A percentile compares a stretch with the other conserved stretches of the same genome.
phyloP scores from a whole-genome alignment of 768 basidiomycete genomes.

The Tulasnella sp. region DNA sequence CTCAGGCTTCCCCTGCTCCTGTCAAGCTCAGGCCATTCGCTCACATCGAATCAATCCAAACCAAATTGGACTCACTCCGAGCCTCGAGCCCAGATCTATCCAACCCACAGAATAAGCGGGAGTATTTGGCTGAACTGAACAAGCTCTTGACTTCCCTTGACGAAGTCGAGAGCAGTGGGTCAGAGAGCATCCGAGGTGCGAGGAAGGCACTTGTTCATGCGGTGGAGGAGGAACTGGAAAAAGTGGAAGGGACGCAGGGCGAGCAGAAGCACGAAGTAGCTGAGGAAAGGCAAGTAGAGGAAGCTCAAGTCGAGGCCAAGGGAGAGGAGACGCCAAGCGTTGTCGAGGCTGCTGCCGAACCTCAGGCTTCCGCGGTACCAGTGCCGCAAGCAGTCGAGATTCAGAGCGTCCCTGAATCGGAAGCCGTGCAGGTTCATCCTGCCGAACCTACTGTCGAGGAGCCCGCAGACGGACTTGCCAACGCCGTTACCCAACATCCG shows the following conservation, averaged over 20 bases:
- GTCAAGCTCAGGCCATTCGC: slow-evolving; percentile 36
- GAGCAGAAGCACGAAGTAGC: slow-evolving; percentile 36
- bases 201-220: slow-evolving; percentile 52
- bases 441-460: not conserved
- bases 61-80: slow-evolving; percentile 46
- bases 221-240: slow-evolving; percentile 58
- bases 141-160: slow-evolving; percentile 64
- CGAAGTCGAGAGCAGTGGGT: slow-evolving; percentile 61
- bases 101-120: slow-evolving; percentile 56
- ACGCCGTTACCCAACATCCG: not conserved
- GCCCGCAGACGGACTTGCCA: not conserved
- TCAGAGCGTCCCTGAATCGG: not conserved
- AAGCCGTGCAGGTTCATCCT: not conserved
- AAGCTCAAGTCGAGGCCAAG: slow-evolving; percentile 9
- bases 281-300: not conserved
- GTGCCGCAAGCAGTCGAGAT: not conserved
- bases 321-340: not conserved
- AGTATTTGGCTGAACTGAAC: slow-evolving; percentile 56
- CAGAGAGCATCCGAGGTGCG: slow-evolving; percentile 47
- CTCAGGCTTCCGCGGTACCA: not conserved
- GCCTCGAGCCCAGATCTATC: slow-evolving; percentile 46
- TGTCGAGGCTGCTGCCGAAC: not conserved
- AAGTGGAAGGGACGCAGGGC: slow-evolving; percentile 43
- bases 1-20: slow-evolving; percentile 6
- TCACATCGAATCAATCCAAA: slow-evolving; percentile 41